Evolutionary conservation across 108 stramenopile species (phyloP).

Genomic region (Schizochytrium sp.): DNA sequence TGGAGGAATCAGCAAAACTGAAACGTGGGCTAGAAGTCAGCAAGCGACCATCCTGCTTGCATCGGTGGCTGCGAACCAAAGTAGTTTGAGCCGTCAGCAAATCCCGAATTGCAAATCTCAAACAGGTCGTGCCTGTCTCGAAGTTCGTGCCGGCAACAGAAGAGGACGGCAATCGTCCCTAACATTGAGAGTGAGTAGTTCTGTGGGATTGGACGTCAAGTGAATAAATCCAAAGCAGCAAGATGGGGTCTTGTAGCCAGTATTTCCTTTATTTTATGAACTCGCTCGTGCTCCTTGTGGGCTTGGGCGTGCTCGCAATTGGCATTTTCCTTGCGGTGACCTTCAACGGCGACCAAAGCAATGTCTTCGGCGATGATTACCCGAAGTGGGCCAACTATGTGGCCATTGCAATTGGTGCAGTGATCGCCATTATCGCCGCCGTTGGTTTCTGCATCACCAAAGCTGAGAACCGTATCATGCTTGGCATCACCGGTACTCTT

Average conservation of each 20-base stretch:
- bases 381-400: neutral
- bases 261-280: neutral
- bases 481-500: neutral
- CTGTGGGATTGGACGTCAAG: too few species aligned
- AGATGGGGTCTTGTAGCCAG: slow-evolving; percentile 5
- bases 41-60: too few species aligned
- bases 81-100: too few species aligned
- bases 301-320: slow-evolving; percentile 22
- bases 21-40: too few species aligned
- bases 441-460: slow-evolving; percentile 42
- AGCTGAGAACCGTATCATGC: neutral
- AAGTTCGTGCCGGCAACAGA: too few species aligned
- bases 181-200: too few species aligned
- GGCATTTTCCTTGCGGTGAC: neutral
- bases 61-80: too few species aligned
- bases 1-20: too few species aligned
- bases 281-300: slow-evolving; percentile 14
- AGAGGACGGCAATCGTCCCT: too few species aligned
- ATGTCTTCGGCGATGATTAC: slow-evolving; percentile 37
- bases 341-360: neutral
- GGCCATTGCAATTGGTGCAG: neutral
- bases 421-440: slow-evolving; percentile 44
- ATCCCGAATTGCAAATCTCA: too few species aligned
- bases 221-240: neutral
- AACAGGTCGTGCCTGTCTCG: too few species aligned